phyloP scores from a whole-genome alignment of 176 grass and related monocot genomes.

The Oryza meridionalis region DNA sequence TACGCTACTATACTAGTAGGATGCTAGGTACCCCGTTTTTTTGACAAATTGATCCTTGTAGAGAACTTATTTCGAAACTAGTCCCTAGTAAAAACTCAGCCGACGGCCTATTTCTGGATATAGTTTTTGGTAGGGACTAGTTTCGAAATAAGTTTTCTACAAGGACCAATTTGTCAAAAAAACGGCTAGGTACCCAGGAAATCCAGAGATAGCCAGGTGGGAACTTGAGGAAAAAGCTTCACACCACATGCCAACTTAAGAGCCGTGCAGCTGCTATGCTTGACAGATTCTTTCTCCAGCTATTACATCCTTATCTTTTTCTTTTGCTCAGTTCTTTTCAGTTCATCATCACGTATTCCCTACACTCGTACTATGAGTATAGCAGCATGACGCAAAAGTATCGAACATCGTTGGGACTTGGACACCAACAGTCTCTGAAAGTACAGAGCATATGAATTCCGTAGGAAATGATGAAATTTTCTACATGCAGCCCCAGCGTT shows the following conservation, averaged over 20 bases:
- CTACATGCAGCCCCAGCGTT: neutral
- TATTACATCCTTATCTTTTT: slow-evolving; percentile 24
- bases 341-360: slow-evolving; percentile 32
- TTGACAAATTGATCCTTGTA: too few relatives aligned
- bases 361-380: neutral
- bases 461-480: neutral
- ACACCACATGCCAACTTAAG: neutral
- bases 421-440: neutral
- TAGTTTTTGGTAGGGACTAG: too few relatives aligned
- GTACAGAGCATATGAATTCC: neutral
- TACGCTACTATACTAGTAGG: neutral
- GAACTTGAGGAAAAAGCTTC: slow-evolving; percentile 25
- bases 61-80: too few relatives aligned
- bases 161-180: too few relatives aligned
- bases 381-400: neutral
- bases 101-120: too few relatives aligned
- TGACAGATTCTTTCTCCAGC: slow-evolving; percentile 26
- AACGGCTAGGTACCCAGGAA: neutral
- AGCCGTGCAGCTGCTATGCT: neutral
- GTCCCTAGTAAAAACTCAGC: too few relatives aligned
- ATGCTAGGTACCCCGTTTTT: too few relatives aligned
- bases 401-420: neutral
- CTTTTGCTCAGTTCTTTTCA: slow-evolving; percentile 43
- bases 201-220: neutral
- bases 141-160: too few relatives aligned